Base-by-base conservation (phyloP, 805 yeast species). In the Hyphopichia homilentoma region DNA sequence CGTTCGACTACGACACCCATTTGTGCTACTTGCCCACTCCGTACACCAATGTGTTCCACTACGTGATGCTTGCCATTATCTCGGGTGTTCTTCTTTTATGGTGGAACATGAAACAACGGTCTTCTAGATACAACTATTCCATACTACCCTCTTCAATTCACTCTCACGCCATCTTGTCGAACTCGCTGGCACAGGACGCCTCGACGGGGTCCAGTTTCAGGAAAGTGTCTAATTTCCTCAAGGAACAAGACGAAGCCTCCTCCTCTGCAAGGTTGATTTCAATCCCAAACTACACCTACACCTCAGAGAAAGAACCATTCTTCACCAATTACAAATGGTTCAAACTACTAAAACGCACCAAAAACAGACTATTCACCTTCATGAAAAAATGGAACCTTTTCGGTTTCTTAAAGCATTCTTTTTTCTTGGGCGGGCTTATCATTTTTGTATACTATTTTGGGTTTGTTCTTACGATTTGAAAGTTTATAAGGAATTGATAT, bases 1-100 rank as follows among this genome's bases (percentile, higher is more conserved):
- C 32, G 11, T 39, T 54, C 24, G 20, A 33, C 21, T 68, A 61
- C 44, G 44, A 48, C n/a, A 68, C 73, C 13, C 45, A 57, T 14
- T 48, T 70, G 16, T 73, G 79, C 45, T 66, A 65, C 47, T 46
- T 70, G 21, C 74, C 71, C 4, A 55, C 56, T 5, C 78, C 79
- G 4, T 72, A 71, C 42, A 35, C 54, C 21, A 70, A 69, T 35
- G 54, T 70, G 1, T 39, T 48, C 7, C 38, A 52, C 33, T 73
- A 73, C 43, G 54, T 65, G 2, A 28, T 50, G 4, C 44, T 61
- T 32, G 68, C 75, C 2, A 55, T 52, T 18, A 24, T 50, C 2
- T 53, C 61, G 14, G 66, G 55, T 0, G 18, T 57, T 1, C 16
- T 53, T 2, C 30, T 65, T 14, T 41, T 65, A 9, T 41, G 37